These are phyloP conservation scores for Medicago ruthenica DNA, from an alignment of 306 rosid genomes.

Conservation along the genomic window DNA sequence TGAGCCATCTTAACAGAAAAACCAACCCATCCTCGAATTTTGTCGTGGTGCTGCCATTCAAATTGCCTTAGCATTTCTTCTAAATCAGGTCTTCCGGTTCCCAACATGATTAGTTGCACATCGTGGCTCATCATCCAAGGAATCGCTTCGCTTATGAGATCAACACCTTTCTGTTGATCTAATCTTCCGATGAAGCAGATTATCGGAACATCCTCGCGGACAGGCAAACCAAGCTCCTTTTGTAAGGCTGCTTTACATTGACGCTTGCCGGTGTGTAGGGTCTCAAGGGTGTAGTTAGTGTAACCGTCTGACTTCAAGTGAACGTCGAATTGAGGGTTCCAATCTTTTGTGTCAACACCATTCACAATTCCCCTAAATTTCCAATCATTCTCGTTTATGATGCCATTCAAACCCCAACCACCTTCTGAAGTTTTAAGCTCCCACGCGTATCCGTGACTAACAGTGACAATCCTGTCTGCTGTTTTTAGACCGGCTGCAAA, in stretches of 20 bases:
- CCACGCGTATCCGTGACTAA: slow-evolving; percentile 95
- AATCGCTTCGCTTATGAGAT: slow-evolving; percentile 82
- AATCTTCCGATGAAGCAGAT: slow-evolving; percentile 83
- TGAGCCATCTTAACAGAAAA: slow-evolving; percentile 87
- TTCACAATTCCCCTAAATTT: slow-evolving; percentile 89
- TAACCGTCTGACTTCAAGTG: slow-evolving; percentile 85
- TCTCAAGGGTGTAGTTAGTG: slow-evolving; percentile 76
- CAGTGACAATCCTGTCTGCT: slow-evolving; percentile 88
- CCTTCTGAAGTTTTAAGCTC: slow-evolving; percentile 87
- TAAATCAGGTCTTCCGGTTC: slow-evolving; percentile 83
- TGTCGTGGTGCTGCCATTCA: slow-evolving; percentile 59
- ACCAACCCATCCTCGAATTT: slow-evolving; percentile 90
- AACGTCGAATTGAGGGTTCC: slow-evolving; percentile 76
- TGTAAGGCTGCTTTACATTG: slow-evolving; percentile 91
- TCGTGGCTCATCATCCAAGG: slow-evolving; percentile 93
- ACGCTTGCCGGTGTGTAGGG: slow-evolving; percentile 73
- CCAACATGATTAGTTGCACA: slow-evolving; percentile 86
- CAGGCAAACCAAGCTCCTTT: slow-evolving; percentile 84
- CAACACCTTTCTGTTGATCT: slow-evolving; percentile 92
- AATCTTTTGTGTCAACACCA: slow-evolving; percentile 84
- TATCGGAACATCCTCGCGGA: slow-evolving; percentile 74
- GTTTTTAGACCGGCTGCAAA: slow-evolving; percentile 94
- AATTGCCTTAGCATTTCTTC: slow-evolving; percentile 74
- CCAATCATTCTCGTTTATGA: slow-evolving; percentile 87
- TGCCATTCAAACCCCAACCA: slow-evolving; percentile 93